Base-by-base conservation (phyloP, 2,329 filamentous ascomycete species). In the Rhytidhysteron rufulum region DNA sequence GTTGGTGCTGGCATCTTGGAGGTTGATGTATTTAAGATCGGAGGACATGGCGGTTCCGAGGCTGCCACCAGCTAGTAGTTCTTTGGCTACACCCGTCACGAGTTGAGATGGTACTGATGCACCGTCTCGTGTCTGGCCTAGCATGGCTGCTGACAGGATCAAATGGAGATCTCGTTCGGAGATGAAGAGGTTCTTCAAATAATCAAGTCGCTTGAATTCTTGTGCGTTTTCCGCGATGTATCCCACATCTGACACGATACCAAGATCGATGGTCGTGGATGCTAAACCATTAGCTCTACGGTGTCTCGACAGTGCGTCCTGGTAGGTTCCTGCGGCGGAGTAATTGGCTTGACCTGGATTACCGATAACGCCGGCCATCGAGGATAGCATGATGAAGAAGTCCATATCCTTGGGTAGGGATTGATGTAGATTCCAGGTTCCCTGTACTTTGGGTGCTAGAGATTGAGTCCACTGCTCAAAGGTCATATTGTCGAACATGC, bases 121-220 rank as follows among this genome's bases (percentile, higher is more conserved):
- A 58, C 38, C 11, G 44, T 32, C 19, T 53, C 45, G 11, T 56
- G 45, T n/a, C 54, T 50, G 13, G 45, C 19, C 17, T 50, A 38
- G 5, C 41, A 40, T 15, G 52, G 40, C 34, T 47, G 46, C 22
- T 48, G 39, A 29, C 44, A 43, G 8, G 41, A 40, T 15, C 41
- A 42, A 2, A 36, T n/a, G n/a, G n/a, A n/a, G n/a, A n/a, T n/a
- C n/a, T n/a, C n/a, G n/a, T n/a, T n/a, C n/a, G n/a, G n/a, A n/a
- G n/a, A n/a, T n/a, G n/a, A n/a, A n/a, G n/a, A n/a, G n/a, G n/a
- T n/a, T n/a, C n/a, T 44, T 3, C 40, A 34, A n/a, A 44, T 35
- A 4, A 48, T 16, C n/a, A 17, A 40, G 34, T 31, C 45, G 35
- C 8, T 50, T 41, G 34, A 38, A 29, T 11, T 24, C n/a, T n/a